These are phyloP conservation scores for Meyerozyma smithsonii DNA, from an alignment of 1,139 yeast genomes.

Conservation along the genomic window DNA sequence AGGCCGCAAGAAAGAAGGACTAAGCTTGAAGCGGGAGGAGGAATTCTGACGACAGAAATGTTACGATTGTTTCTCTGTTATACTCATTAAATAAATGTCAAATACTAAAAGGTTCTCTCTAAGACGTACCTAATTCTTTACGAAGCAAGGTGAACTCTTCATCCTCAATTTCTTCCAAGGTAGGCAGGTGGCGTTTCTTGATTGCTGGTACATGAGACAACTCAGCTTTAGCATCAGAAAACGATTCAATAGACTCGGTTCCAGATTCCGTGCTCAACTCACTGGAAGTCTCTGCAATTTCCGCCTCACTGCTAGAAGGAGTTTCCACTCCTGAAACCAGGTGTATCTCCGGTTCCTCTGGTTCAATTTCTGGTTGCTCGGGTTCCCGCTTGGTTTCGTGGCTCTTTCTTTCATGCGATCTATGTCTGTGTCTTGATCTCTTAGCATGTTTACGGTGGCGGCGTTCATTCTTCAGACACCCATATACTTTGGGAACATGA, in stretches of 20 bases:
- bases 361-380: neutral
- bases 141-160: neutral
- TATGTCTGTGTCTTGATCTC: neutral
- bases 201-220: too few relatives aligned
- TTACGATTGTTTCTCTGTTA: too few relatives aligned
- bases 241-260: neutral
- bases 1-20: constrained; percentile 48
- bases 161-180: neutral
- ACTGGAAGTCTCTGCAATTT: neutral
- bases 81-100: neutral
- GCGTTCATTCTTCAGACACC: neutral
- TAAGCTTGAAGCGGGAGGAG: neutral
- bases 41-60: neutral
- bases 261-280: neutral
- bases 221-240: neutral
- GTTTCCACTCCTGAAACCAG: constrained; percentile 1
- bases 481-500: neutral
- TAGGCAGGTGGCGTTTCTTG: neutral
- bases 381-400: neutral
- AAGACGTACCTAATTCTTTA: neutral
- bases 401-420: neutral
- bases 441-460: neutral
- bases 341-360: too few relatives aligned
- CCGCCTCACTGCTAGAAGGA: neutral
- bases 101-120: too few relatives aligned